Conservation (phyloP, 2,329 filamentous ascomycete species). For the Hymenoscyphus repandus region DNA sequence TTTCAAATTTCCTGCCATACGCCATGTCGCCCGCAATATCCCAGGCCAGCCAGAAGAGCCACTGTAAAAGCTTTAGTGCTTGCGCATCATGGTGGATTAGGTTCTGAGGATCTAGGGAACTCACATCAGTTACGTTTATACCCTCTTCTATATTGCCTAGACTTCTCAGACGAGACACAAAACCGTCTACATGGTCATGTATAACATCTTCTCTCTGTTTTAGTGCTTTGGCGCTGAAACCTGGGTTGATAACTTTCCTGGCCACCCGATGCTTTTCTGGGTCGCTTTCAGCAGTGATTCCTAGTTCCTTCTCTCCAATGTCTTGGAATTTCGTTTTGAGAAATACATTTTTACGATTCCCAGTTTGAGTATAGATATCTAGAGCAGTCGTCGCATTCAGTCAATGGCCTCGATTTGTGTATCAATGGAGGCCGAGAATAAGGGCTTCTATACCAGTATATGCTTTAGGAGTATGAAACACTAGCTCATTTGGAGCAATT, state of each 20-base stretch:
- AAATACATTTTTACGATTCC: background rate
- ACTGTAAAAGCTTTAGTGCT: no score
- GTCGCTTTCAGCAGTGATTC: background rate
- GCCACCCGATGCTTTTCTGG: background rate
- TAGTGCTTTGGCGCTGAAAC: background rate
- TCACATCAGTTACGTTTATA: background rate
- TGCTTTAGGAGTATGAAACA: background rate
- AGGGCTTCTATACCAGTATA: background rate
- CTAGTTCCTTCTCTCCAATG: background rate
- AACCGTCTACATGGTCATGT: background rate
- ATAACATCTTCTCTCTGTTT: background rate
- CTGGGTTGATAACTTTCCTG: background rate
- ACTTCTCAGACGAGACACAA: background rate
- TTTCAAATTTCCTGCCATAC: no score
- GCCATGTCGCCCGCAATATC: no score
- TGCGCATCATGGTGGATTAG: no score
- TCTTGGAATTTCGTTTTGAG: background rate
- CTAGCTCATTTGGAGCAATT: slow-evolving; percentile 1
- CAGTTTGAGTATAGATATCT: background rate
- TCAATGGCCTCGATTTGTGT: background rate
- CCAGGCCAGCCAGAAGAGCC: no score
- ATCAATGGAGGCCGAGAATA: background rate
- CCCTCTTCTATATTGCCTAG: background rate
- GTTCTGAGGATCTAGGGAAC: no score
- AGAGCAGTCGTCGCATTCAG: background rate